Evolutionary conservation across 352 stramenopile species (phyloP), one percentile per base, ranked within the genome.

Genomic region (Blastocystis sp.): DNA sequence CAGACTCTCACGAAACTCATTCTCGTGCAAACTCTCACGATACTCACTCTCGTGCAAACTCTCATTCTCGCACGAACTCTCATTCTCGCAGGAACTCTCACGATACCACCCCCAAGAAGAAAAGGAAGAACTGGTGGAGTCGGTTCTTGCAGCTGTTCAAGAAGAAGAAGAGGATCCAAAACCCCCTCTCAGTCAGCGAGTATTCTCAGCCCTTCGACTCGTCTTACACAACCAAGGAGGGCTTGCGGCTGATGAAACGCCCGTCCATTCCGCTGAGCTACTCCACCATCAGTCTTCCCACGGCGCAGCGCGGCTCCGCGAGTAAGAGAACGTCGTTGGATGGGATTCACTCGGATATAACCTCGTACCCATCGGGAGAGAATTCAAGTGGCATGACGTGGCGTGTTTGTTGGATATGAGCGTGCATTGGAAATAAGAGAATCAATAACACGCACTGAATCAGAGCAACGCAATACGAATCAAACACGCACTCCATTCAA

Each of bases 41-140:
- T 50, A 13, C 19, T 74, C 31, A 13, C 45, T 41, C 3, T 62
- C 13, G 26, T 29, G 29, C 21, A 61, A 33, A 31, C 31, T 16
- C 62, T 69, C 62, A 16, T n/a, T n/a, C n/a, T n/a, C n/a, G n/a
- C n/a, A n/a, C n/a, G n/a, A n/a, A n/a, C n/a, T n/a, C n/a, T n/a
- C n/a, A n/a, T n/a, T n/a, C n/a, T n/a, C n/a, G n/a, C n/a, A n/a
- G n/a, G n/a, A n/a, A n/a, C n/a, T n/a, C n/a, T n/a, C n/a, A n/a
- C n/a, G n/a, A n/a, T n/a, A n/a, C n/a, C n/a, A n/a, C n/a, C n/a
- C n/a, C n/a, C 63, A 33, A 13, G 45, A 35, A 65, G 24, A 81
- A 81, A 45, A 35, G 45, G 45, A 55, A 62, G 45, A 63, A 24
- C n/a, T 41, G 59, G 26, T 81, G 70, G 70, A 65, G 65, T 24